Conservation (phyloP, 306 rosid species). For the Vachellia collinsii region DNA sequence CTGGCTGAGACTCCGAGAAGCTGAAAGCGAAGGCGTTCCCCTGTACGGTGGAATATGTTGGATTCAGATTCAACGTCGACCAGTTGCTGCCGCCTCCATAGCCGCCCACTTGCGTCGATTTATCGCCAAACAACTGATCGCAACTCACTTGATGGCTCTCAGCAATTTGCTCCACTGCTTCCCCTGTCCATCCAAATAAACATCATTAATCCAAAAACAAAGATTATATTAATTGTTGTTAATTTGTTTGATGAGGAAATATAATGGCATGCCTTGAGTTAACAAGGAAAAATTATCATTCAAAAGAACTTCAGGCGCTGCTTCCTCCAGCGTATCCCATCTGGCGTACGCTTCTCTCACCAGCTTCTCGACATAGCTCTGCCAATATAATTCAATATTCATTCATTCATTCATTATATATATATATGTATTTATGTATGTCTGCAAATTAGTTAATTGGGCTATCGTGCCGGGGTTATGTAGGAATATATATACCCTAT, state of each 20-base stretch:
- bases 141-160: slow-evolving; percentile 20
- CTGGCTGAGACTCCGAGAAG: slow-evolving; percentile 55
- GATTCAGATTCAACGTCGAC: slow-evolving; percentile 39
- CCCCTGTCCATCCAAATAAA: slow-evolving; percentile 40
- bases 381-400: background rate
- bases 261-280: slow-evolving; percentile 52
- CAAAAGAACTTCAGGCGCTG: slow-evolving; percentile 37
- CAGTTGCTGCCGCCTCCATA: slow-evolving; percentile 38
- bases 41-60: slow-evolving; percentile 33
- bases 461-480: too few relatives aligned
- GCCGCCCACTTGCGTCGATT: slow-evolving; percentile 18
- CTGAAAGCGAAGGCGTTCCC: slow-evolving; percentile 29
- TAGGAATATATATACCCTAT: slow-evolving; percentile 36
- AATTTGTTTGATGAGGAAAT: background rate
- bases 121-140: slow-evolving; percentile 34
- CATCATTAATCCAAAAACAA: background rate
- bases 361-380: slow-evolving; percentile 51
- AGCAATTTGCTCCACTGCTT: slow-evolving; percentile 40
- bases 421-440: too few relatives aligned
- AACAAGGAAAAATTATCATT: slow-evolving; percentile 53
- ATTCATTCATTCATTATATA: too few relatives aligned
- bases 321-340: slow-evolving; percentile 62
- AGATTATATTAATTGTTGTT: background rate
- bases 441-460: too few relatives aligned
- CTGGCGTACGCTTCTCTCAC: slow-evolving; percentile 54